These are phyloP conservation scores for Metarhizium guizhouense DNA, from an alignment of 2,329 filamentous ascomycete genomes.

Conservation along the genomic window DNA sequence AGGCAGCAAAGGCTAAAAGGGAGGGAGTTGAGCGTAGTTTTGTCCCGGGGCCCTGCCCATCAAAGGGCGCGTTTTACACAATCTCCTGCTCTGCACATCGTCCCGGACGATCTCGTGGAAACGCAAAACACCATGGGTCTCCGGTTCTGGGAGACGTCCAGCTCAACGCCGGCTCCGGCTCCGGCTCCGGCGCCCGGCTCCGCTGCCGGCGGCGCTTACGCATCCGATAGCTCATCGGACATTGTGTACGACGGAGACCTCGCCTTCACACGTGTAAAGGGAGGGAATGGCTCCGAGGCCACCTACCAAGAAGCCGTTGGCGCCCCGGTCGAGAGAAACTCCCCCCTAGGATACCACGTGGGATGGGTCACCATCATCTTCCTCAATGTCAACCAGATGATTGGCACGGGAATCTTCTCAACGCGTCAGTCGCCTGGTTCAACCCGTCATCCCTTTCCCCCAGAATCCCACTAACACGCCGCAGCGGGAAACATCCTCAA, in stretches of 20 bases:
- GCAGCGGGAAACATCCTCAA: conserved; percentile 35
- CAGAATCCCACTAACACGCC: background rate
- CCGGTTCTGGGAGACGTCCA: background rate
- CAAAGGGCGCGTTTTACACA: background rate
- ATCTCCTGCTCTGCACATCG: background rate
- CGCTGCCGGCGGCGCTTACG: background rate
- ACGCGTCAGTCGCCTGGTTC: conserved; percentile 39
- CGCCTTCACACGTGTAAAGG: conserved; percentile 30
- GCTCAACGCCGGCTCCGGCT: background rate
- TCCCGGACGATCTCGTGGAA: background rate
- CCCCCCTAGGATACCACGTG: conserved; percentile 51
- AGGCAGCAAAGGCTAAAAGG: too few species aligned
- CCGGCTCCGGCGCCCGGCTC: background rate
- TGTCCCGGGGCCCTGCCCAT: too few species aligned
- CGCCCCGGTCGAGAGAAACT: conserved; percentile 49
- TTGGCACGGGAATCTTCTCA: conserved; percentile 56
- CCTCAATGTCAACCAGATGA: conserved; percentile 53
- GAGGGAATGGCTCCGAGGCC: conserved; percentile 38
- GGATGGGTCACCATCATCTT: conserved; percentile 47
- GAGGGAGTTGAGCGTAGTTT: too few species aligned
- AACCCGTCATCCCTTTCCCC: background rate
- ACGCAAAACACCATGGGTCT: background rate
- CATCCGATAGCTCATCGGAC: background rate
- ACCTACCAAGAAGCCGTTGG: conserved; percentile 53
- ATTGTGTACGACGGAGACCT: conserved; percentile 27